Evolutionary conservation across 75 land plant species (phyloP), one percentile per base, ranked within the genome.

Genomic region (Azolla pinnata): DNA sequence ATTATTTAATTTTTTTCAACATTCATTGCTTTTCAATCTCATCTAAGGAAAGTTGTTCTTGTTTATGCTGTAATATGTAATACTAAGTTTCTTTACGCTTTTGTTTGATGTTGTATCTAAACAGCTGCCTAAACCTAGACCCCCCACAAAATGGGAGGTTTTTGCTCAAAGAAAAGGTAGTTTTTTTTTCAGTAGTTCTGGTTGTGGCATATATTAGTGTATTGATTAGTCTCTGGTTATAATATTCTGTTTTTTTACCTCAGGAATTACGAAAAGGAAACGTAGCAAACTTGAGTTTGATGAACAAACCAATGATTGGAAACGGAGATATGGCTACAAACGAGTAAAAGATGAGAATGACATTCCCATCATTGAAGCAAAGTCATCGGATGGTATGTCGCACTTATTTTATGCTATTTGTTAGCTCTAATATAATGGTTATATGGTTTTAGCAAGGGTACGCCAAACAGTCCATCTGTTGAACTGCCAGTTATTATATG

Each of bases 101-200:
- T 60, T 27, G 24, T 60, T 38, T 47, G 1, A 42, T 59, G 57
- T 18, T 60, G 35, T 59, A 18, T 12, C 33, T 29, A 35, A 60
- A 8, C 87, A 88, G 90, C 71, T 93, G 18, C 96, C 96, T 24
- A 81, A 63, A 77, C 78, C 96, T 12, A 81, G 81, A 44, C 90
- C 90, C 12, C 96, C 87, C 21, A 93, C 96, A 61, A 88, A 88
- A 60, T 88, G 96, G 98, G 98, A 93, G 53, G 7, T 50, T 19
- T 93, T 93, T 74, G 96, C 98, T 7, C 56, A 93, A 61, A 71
- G 42, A 51, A 93, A 79, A 83, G 98, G 98, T 86, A 8, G 57
- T 65, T 31, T 33, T 18, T 8, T 40, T 47, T 61, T 7, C 19
- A 4, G 14, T 14, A 38, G 42, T 62, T 26, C 12, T 34, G n/a